Evolutionary conservation across 2,329 filamentous ascomycete species (phyloP).

Genomic region (Colletotrichum theobromicola): DNA sequence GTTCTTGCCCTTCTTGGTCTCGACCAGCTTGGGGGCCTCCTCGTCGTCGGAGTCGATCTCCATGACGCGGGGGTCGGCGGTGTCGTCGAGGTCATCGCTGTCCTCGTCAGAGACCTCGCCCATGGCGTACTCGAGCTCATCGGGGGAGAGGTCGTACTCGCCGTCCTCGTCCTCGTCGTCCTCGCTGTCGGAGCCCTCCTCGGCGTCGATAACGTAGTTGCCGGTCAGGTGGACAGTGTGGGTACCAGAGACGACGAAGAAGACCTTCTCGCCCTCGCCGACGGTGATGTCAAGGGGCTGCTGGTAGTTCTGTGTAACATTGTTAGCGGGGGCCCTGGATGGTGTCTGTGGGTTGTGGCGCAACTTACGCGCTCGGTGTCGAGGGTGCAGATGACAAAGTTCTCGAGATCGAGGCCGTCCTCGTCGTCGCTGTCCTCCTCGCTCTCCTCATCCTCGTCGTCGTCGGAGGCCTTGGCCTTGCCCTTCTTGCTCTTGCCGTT

Average conservation of each 20-base stretch:
- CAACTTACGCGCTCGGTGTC: constrained; percentile 83
- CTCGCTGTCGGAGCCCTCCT: constrained; percentile 67
- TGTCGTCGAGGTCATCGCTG: constrained; percentile 77
- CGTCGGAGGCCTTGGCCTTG: constrained; percentile 69
- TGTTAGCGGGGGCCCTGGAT: neutral
- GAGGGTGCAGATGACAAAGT: constrained; percentile 94
- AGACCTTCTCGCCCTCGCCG: constrained; percentile 85
- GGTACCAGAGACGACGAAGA: constrained; percentile 89
- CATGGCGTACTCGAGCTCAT: constrained; percentile 77
- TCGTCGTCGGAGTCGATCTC: constrained; percentile 85
- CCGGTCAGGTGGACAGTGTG: constrained; percentile 93
- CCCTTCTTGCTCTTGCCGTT: constrained; percentile 71
- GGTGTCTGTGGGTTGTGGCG: neutral
- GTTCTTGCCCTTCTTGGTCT: constrained; percentile 79
- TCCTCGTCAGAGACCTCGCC: constrained; percentile 77
- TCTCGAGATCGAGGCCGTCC: constrained; percentile 75
- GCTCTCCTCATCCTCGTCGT: constrained; percentile 65
- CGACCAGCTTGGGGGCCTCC: constrained; percentile 65
- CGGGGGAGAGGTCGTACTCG: constrained; percentile 82
- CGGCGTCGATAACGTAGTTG: constrained; percentile 85
- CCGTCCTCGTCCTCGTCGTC: constrained; percentile 70
- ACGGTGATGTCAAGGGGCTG: constrained; percentile 94
- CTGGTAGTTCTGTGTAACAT: constrained; percentile 81
- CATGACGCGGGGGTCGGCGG: constrained; percentile 81
- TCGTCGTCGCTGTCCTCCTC: constrained; percentile 59